Evolutionary conservation across 352 stramenopile genomes (phyloP).

Genomic region (Pythium rishiriense): DNA sequence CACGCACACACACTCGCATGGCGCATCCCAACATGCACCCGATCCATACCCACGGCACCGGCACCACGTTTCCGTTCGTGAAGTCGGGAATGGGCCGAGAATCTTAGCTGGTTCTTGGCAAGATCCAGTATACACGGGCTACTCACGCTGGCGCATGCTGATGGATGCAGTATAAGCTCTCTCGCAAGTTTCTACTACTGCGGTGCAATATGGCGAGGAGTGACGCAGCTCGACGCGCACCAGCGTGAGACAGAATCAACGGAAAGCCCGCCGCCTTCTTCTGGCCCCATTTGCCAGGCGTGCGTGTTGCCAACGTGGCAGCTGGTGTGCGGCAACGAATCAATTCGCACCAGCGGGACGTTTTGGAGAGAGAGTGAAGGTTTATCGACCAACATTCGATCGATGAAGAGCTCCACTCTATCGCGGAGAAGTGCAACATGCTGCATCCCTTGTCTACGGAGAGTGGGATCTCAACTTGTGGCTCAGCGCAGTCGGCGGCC

Average conservation of each 20-base stretch:
- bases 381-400: slow-evolving; percentile 5
- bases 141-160: neutral
- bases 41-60: neutral
- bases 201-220: neutral
- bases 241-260: slow-evolving; percentile 12
- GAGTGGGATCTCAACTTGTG: slow-evolving; percentile 34
- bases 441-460: slow-evolving; percentile 25
- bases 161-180: neutral
- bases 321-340: neutral
- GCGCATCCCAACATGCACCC: neutral
- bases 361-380: slow-evolving; percentile 1
- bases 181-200: neutral
- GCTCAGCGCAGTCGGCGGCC: slow-evolving; percentile 19
- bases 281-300: slow-evolving; percentile 11
- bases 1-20: neutral
- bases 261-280: slow-evolving; percentile 15
- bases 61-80: neutral
- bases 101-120: too few relatives aligned
- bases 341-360: neutral
- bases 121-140: neutral
- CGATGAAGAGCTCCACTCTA: slow-evolving; percentile 10
- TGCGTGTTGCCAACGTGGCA: slow-evolving; percentile 18
- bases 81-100: too few relatives aligned
- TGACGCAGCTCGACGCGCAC: neutral
- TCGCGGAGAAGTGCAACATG: slow-evolving; percentile 14